Conservation (phyloP, 2,329 filamentous ascomycete genomes). For the Cyanodermella asteris region DNA sequence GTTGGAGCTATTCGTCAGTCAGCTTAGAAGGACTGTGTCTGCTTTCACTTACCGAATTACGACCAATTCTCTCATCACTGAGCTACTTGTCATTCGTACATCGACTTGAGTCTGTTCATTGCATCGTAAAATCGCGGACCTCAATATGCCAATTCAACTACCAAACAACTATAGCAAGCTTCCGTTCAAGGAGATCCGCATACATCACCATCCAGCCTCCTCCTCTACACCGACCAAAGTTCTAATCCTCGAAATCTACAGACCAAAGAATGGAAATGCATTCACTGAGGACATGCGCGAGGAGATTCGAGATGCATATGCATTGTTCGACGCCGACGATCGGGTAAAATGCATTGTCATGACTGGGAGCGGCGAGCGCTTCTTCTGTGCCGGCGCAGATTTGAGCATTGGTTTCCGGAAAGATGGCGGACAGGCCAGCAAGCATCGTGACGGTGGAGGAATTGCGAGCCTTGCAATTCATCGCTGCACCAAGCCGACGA, state of each 20-base stretch:
- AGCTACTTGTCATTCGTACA: no score
- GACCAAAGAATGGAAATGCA: conserved; percentile 45
- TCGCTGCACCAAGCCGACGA: conserved; percentile 33
- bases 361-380: conserved; percentile 29
- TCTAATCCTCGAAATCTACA: conserved; percentile 40
- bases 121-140: no score
- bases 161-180: neutral
- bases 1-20: no score
- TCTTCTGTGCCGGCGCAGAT: conserved; percentile 39
- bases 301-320: conserved; percentile 35
- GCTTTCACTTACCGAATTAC: no score
- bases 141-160: no score
- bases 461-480: conserved; percentile 30
- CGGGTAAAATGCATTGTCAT: conserved; percentile 34
- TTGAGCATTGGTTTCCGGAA: conserved; percentile 18
- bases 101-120: no score
- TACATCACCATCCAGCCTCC: conserved; percentile 17
- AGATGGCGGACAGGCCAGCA: conserved; percentile 1
- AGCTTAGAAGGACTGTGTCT: no score
- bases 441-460: conserved; percentile 16
- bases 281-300: conserved; percentile 43
- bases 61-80: no score
- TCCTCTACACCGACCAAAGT: conserved; percentile 37
- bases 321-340: conserved; percentile 28
- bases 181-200: conserved; percentile 13